These are phyloP conservation scores for Trichoderma parareesei DNA, from an alignment of 495 filamentous ascomycete genomes.

Conservation along the genomic window DNA sequence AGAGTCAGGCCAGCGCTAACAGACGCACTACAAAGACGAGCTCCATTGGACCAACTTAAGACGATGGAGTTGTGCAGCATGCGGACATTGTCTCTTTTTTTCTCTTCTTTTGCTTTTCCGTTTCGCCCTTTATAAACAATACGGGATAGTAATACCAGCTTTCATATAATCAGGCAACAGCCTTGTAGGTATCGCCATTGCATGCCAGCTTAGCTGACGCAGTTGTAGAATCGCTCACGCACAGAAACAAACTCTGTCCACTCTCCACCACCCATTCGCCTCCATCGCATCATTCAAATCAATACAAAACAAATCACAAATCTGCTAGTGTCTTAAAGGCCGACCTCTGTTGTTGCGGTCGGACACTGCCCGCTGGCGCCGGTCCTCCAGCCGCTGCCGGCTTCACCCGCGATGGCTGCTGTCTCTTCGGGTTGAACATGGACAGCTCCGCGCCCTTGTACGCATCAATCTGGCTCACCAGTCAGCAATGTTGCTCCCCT, in stretches of 20 bases:
- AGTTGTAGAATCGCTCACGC: not conserved
- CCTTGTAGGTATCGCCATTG: too few relatives aligned
- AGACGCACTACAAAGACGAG: constrained; percentile 11
- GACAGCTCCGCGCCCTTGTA: constrained; percentile 57
- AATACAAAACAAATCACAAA: constrained; percentile 12
- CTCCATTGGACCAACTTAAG: constrained; percentile 9
- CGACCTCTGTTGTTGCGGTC: constrained; percentile 22
- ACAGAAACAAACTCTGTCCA: not conserved
- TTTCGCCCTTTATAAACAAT: too few relatives aligned
- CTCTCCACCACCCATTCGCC: not conserved
- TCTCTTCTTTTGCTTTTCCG: too few relatives aligned
- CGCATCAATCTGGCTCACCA: constrained; percentile 47
- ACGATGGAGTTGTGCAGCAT: not conserved
- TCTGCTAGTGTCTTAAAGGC: constrained; percentile 38
- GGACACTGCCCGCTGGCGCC: constrained; percentile 17
- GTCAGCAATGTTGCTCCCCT: constrained; percentile 11
- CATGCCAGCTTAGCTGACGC: not conserved
- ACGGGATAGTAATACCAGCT: not conserved
- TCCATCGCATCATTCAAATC: not conserved
- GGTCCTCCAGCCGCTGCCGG: constrained; percentile 12
- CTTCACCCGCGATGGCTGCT: constrained; percentile 17
- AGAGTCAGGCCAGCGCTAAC: constrained; percentile 12
- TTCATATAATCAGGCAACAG: not conserved
- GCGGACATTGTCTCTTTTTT: not conserved
- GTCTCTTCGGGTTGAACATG: constrained; percentile 49